Conservation (phyloP, 306 rosid species). For the Trifolium pratense region DNA sequence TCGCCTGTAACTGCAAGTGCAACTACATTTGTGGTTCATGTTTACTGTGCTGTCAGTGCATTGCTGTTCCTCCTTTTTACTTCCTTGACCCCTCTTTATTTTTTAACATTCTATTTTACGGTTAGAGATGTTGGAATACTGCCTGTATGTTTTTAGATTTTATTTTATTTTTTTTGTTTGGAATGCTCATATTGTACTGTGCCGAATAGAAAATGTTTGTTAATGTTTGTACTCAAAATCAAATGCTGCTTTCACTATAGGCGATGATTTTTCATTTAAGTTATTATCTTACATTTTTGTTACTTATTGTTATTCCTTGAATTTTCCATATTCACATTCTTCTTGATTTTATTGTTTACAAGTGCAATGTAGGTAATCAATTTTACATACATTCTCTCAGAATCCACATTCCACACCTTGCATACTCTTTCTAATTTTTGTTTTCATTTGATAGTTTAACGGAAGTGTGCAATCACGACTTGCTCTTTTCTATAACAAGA, state of each 20-base stretch:
- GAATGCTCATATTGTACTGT: constrained; percentile 43
- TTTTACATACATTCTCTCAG: constrained; percentile 8
- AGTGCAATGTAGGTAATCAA: not conserved
- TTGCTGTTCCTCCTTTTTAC: constrained; percentile 21
- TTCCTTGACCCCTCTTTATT: constrained; percentile 1
- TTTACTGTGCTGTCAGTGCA: constrained; percentile 47
- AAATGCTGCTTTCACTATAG: not conserved
- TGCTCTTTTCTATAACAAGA: not conserved
- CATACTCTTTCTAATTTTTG: not conserved
- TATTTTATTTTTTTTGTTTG: constrained; percentile 25
- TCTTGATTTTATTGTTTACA: not conserved
- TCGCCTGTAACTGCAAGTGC: constrained; percentile 18
- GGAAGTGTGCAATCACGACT: not conserved
- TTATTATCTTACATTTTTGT: too few relatives aligned
- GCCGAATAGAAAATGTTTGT: constrained; percentile 21
- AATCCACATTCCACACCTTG: not conserved
- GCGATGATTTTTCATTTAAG: not conserved
- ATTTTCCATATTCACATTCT: not conserved
- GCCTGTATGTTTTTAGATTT: constrained; percentile 34
- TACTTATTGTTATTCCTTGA: constrained; percentile 5
- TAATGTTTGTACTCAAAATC: constrained; percentile 19
- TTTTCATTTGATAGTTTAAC: not conserved
- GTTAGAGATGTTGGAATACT: constrained; percentile 45
- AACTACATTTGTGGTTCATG: constrained; percentile 46
- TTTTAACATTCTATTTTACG: constrained; percentile 7